Conservation (phyloP, 257 asterid genomes). For the Lycium ferocissimum region DNA sequence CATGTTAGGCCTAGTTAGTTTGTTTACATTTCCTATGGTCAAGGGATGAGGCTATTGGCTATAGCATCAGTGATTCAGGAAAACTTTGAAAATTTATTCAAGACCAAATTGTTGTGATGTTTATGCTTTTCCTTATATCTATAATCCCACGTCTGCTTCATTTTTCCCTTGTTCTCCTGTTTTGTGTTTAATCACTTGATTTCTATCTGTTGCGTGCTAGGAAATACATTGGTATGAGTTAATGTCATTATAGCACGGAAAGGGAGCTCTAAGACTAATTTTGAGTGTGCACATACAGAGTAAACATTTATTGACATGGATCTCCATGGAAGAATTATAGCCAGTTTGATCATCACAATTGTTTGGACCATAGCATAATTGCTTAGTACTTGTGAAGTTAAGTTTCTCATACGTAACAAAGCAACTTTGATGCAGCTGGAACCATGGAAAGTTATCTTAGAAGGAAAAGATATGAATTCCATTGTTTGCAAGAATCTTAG, state of each 20-base stretch:
- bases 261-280: neutral
- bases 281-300: neutral
- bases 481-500: neutral
- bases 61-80: neutral
- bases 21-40: neutral
- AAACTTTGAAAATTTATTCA: neutral
- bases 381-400: neutral
- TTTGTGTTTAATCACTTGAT: neutral
- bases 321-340: neutral
- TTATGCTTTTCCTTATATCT: neutral
- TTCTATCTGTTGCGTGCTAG: neutral
- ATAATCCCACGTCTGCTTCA: neutral
- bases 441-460: neutral
- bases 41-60: neutral
- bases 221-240: constrained; percentile 11
- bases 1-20: constrained; percentile 7
- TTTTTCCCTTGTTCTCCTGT: neutral
- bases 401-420: neutral
- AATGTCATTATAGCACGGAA: neutral
- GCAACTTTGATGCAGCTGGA: neutral
- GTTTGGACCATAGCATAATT: neutral
- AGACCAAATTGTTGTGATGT: neutral
- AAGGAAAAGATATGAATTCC: neutral
- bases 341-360: constrained; percentile 9
- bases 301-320: neutral